Evolutionary conservation across 768 basidiomycete species (phyloP), one percentile per base, ranked within the genome.

Genomic region (Tricholoma hemisulphureum): DNA sequence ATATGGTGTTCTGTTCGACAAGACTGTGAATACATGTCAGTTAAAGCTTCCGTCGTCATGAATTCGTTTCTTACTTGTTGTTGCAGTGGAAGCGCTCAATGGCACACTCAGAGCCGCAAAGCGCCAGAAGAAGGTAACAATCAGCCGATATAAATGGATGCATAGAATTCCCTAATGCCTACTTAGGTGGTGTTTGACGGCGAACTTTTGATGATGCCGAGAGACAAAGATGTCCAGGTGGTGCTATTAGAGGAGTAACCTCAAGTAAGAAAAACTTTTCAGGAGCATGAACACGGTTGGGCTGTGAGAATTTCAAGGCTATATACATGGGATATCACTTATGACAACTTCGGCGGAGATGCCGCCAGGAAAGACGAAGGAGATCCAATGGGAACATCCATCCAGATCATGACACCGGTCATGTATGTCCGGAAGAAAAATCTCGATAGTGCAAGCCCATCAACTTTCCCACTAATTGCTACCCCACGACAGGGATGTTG

Each of bases 201-300:
- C 14, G 80, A 81, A 63, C 68, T 81, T 9, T 58, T 81, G 56
- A 79, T 81, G 77, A 80, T 80, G 77, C 80, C 79, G 29, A 77
- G 68, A 61, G 78, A 80, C 63, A 79, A 80, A 61, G 78, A 79
- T 55, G 78, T 79, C 4, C 73, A 73, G 48, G 76, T 80, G 21
- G 69, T 76, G 3, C 64, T 75, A 50, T 61, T 80, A n/a, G 74
- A 74, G 51, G 63, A 61, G 58, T 63, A 56, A 57, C 43, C 16
- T 31, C 6, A 18, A n/a, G n/a, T n/a, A n/a, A n/a, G n/a, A n/a
- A n/a, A n/a, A n/a, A n/a, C n/a, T n/a, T n/a, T n/a, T n/a, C n/a
- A n/a, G n/a, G n/a, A n/a, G n/a, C n/a, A n/a, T n/a, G n/a, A n/a
- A n/a, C n/a, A n/a, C n/a, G n/a, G n/a, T n/a, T n/a, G n/a, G n/a